Base-by-base conservation (phyloP, 805 yeast genomes). In the Zygosaccharomyces bailii region DNA sequence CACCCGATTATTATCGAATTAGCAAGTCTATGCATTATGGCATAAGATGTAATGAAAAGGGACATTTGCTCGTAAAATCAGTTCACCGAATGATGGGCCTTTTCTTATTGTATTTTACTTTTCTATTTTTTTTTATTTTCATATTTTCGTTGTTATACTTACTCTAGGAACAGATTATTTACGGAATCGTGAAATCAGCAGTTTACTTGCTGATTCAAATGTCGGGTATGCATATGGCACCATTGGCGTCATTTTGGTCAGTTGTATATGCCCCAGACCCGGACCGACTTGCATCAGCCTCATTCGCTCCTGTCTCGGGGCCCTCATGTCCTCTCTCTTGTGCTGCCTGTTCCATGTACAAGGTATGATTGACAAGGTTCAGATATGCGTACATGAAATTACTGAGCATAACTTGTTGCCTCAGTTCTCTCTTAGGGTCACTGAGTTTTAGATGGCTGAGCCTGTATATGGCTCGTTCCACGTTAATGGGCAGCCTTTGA, bases 361-460 rank as follows among this genome's bases (percentile, higher is more conserved):
- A 70, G 11, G 91, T 90, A 61, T 91, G 97, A 64, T 91, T 95
- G 44, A 93, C 96, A 65, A 93, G 72, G 60, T 93, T 91, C 71
- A 93, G 75, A 66, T 93, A 93, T 0, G 97, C 91, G 61, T 93
- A 93, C 99, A 93, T 93, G 76, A 93, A 93, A 63, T 93, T 93
- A 47, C 96, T 87, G 51, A 93, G 68, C 39, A 93, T 65, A 1
- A 93, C 99, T 63, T 93, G 99, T 63, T 93, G 97, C 30, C 89
- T 75, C 50, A 93, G 69, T 21, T 95, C 93, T 47, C 98, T 72
- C 60, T 88, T 85, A 1, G 98, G 91, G 65, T 93, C 95, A 19
- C 98, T 96, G 52, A 93, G 73, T 64, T 93, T 93, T 61, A 93
- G 70, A 66, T 93, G 99, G 42, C 96, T 86, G 44, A 93, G 72